Evolutionary conservation across 192 early-diverging fungal species (phyloP), one percentile per base, ranked within the genome.

Genomic region (Coemansia sp.): DNA sequence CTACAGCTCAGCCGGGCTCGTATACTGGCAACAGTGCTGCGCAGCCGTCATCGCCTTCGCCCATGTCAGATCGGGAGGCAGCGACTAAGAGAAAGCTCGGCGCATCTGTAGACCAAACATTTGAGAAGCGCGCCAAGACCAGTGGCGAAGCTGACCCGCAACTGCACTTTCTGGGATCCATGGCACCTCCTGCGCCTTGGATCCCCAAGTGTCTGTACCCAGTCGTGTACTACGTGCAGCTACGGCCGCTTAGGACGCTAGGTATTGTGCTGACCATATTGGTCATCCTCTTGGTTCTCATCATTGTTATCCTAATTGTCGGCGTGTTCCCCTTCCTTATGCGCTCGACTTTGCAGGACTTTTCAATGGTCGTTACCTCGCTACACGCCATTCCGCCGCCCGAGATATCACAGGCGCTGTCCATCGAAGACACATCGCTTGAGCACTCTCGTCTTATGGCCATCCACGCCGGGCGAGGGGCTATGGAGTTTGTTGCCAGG

Each of bases 311-410:
- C 7, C 17, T 80, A 39, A 61, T 75, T 29, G 69, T 72, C 46
- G 65, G 69, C 48, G 78, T 80, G 51, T 69, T 80, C 51, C 78
- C 78, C 9, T 74, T 68, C 42, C 62, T 80, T 11, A 80, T 80
- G 51, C 73, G 78, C 53, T 41, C 73, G 3, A 80, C 72, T n/a
- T 56, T 80, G 4, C 73, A 80, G 59, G 78, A 80, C 37, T 66
- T 80, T n/a, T 72, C 78, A 13, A 41, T 80, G 2, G 21, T 46
- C 0, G 56, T 80, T 6, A 80, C 73, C 41, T 64, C 65, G 11
- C 66, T 80, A 29, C 78, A 71, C 17, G 78, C 73, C 14, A 40
- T 65, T 10, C 66, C 78, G 46, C 78, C 78, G 16, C 35, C 63
- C n/a, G 68, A 71, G 39, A 68, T 74, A 0, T 60, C 67, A 40